Evolutionary conservation across 352 stramenopile genomes (phyloP).

Genomic region (Pythium grandisporangium): DNA sequence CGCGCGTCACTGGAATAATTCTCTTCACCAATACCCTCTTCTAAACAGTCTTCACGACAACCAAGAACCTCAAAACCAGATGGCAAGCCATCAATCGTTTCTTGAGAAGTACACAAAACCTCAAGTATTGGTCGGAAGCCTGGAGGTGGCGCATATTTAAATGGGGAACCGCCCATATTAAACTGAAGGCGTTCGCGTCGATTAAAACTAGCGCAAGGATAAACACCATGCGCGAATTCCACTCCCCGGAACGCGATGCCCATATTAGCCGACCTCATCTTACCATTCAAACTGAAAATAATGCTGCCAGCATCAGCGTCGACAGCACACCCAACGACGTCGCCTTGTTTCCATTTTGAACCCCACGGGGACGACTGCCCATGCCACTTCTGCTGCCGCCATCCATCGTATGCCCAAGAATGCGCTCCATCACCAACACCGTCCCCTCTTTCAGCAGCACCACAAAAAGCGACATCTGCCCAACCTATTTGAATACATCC

Average conservation of each 20-base stretch:
- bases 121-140: conserved; percentile 78
- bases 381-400: conserved; percentile 89
- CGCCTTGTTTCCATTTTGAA: conserved; percentile 87
- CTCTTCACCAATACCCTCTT: conserved; percentile 80
- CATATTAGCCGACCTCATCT: conserved; percentile 83
- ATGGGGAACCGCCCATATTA: conserved; percentile 76
- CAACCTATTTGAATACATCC: conserved; percentile 93
- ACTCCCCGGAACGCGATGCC: conserved; percentile 75
- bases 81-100: conserved; percentile 34
- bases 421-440: conserved; percentile 88
- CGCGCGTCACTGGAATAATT: conserved; percentile 68
- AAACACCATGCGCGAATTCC: conserved; percentile 75
- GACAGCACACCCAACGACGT: conserved; percentile 87
- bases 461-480: conserved; percentile 85
- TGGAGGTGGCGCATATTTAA: conserved; percentile 65
- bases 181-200: conserved; percentile 77
- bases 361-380: conserved; percentile 78
- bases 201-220: conserved; percentile 86
- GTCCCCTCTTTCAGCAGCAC: conserved; percentile 81
- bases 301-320: conserved; percentile 83
- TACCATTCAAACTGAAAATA: conserved; percentile 90
- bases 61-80: conserved; percentile 73
- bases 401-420: conserved; percentile 92
- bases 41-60: conserved; percentile 69
- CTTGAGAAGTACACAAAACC: conserved; percentile 30